Evolutionary conservation across 257 asterid species (phyloP), one percentile per base, ranked within the genome.

Genomic region (Marsdenia floribunda): DNA sequence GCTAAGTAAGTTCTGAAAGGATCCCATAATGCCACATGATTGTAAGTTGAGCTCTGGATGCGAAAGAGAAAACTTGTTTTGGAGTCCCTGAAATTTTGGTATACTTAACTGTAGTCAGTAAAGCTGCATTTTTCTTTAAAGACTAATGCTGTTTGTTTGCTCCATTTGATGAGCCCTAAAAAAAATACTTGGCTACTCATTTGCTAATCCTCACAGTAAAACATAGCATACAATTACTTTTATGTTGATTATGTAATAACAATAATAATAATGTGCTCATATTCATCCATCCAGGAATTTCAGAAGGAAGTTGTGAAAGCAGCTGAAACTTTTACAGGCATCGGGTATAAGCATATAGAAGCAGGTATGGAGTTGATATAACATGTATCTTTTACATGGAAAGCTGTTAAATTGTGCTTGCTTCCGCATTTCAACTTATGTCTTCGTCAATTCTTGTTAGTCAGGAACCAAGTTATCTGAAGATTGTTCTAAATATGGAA

Each of bases 281-380:
- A 24, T 79, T 75, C 59, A 58, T 73, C 66, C 77, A 38, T 83
- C 71, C 92, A 95, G 99, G 99, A 92, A 75, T 90, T 95, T 83
- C 99, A 95, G 88, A 95, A 79, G 82, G 98, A 95, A 73, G 76
- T 95, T 58, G 87, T 95, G 79, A 95, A 92, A 86, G 97, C 96
- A 70, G 98, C 98, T 70, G 99, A 95, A 83, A 79, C 96, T 63
- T 88, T 92, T 83, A 84, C 90, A 15, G 93, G 96, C 50, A 82
- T 92, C 52, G 99, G 99, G 29, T 90, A 88, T 84, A 95, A 88
- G 85, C 98, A 95, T 86, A 89, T 95, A 73, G 99, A 95, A 90
- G 96, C 97, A 82, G 99, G 98, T 95, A 77, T 82, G 86, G 65
- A 72, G 66, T 74, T 74, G 69, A 64, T 46, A 52, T 82, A 69